Percentiles rank a stretch among this genome's conserved stretches.
Evolutionary conservation across 2,329 filamentous ascomycete species (phyloP).

Genomic region (Diaporthe aspalathi): DNA sequence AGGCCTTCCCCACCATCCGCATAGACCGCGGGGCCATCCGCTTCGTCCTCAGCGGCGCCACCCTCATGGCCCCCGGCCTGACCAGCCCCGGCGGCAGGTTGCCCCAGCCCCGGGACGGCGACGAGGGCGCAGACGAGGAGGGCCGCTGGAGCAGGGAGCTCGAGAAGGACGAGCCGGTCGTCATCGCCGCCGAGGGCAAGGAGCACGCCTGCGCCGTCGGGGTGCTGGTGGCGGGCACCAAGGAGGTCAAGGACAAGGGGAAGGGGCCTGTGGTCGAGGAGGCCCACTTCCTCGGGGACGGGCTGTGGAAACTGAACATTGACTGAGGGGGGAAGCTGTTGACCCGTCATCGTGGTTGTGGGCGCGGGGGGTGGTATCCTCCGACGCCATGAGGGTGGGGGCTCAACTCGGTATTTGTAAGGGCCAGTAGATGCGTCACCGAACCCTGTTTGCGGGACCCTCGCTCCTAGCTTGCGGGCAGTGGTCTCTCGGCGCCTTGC

Average conservation of each 20-base stretch:
- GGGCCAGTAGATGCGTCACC: background rate
- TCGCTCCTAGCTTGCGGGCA: background rate
- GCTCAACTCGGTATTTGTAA: background rate
- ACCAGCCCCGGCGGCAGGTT: conserved; percentile 85
- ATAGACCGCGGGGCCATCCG: conserved; percentile 97
- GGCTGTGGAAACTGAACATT: conserved; percentile 80
- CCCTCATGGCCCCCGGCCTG: conserved; percentile 94
- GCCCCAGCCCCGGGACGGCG: conserved; percentile 64
- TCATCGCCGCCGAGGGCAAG: conserved; percentile 93
- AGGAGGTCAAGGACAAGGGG: conserved; percentile 92
- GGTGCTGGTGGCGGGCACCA: conserved; percentile 83
- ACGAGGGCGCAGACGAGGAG: conserved; percentile 61
- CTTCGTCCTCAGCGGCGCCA: conserved; percentile 92
- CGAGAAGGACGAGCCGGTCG: conserved; percentile 84
- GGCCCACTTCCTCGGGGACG: conserved; percentile 93
- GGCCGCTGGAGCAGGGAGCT: conserved; percentile 75
- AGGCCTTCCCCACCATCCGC: conserved; percentile 83
- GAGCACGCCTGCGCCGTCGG: conserved; percentile 91
- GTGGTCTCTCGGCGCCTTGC: background rate
- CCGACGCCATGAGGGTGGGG: background rate
- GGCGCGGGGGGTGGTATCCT: background rate
- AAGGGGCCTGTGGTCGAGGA: conserved; percentile 96
- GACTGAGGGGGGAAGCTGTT: conserved; percentile 52
- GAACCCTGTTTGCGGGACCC: background rate
- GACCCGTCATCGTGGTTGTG: background rate